phyloP scores from a whole-genome alignment of 2,329 filamentous ascomycete genomes.

The Atkinsonella hypoxylon region DNA sequence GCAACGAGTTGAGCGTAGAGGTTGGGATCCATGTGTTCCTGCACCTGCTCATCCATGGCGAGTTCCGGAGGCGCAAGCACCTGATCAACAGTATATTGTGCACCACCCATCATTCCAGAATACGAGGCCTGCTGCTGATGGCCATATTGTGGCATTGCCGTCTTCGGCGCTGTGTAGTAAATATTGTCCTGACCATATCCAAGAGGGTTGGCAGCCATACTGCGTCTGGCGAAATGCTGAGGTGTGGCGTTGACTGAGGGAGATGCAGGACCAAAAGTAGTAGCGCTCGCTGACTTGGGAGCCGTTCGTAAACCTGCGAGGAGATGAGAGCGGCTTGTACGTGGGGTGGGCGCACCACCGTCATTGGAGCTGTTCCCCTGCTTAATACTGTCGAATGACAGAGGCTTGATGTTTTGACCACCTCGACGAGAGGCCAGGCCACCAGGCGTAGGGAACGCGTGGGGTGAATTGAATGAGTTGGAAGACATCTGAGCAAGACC shows the following conservation, averaged over 20 bases:
- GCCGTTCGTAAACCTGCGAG: conserved; percentile 88
- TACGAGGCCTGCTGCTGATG: conserved; percentile 22
- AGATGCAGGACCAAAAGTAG: conserved; percentile 60
- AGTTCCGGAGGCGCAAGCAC: conserved; percentile 75
- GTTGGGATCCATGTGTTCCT: conserved; percentile 70
- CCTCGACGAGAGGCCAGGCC: conserved; percentile 79
- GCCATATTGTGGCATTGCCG: conserved; percentile 39
- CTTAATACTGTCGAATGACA: conserved; percentile 65
- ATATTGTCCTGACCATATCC: conserved; percentile 28
- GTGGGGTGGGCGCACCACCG: conserved; percentile 64
- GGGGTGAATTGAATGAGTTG: conserved; percentile 61
- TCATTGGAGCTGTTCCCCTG: conserved; percentile 57
- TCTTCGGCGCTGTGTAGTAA: conserved; percentile 40
- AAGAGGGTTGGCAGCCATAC: conserved; percentile 32
- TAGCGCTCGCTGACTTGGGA: conserved; percentile 69
- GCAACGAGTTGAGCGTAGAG: conserved; percentile 81
- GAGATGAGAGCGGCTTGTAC: conserved; percentile 88
- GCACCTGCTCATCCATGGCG: conserved; percentile 55
- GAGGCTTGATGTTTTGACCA: conserved; percentile 78
- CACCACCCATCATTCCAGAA: conserved; percentile 20
- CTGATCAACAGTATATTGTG: conserved; percentile 72
- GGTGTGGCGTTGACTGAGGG: conserved; percentile 29
- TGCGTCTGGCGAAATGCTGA: conserved; percentile 32
- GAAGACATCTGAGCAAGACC: conserved; percentile 99
- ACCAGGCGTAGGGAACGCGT: conserved; percentile 64